Evolutionary conservation across 2,329 filamentous ascomycete genomes (phyloP).

Genomic region (Phaeosphaeria sp.): DNA sequence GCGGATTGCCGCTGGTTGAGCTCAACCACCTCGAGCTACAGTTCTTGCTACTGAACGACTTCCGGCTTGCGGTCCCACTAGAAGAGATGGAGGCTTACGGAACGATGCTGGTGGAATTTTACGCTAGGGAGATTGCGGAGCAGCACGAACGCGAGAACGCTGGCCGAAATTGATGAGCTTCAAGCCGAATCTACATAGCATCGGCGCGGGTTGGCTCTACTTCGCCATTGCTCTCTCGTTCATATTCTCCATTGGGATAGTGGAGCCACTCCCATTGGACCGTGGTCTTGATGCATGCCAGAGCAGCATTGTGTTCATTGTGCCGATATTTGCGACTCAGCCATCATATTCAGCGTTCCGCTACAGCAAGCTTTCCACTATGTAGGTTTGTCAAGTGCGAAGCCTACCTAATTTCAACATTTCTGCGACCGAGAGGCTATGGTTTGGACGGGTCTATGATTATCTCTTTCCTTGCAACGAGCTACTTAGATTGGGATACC

Average conservation of each 20-base stretch:
- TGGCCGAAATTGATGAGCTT: conserved; percentile 23
- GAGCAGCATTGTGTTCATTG: neutral
- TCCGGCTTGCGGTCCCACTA: conserved; percentile 88
- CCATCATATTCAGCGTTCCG: neutral
- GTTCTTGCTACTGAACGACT: conserved; percentile 94
- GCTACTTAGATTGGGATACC: conserved; percentile 27
- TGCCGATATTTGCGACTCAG: too few species aligned
- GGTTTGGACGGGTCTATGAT: neutral
- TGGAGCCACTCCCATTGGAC: too few species aligned
- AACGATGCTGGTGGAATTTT: conserved; percentile 98
- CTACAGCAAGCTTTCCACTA: neutral
- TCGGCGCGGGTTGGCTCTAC: too few species aligned
- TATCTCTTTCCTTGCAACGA: conserved; percentile 6
- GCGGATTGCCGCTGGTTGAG: conserved; percentile 87
- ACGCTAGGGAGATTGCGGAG: conserved; percentile 84
- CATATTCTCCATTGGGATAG: too few species aligned
- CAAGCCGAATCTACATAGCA: too few species aligned
- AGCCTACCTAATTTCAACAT: neutral
- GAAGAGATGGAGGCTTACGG: conserved; percentile 97
- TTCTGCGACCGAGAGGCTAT: neutral
- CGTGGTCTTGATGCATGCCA: neutral
- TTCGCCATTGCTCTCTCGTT: too few species aligned
- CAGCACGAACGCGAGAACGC: conserved; percentile 55
- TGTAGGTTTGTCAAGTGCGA: neutral
- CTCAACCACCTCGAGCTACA: conserved; percentile 96